These are phyloP conservation scores for Camellia japonica DNA, from an alignment of 148 eudicot genomes.

Conservation along the genomic window DNA sequence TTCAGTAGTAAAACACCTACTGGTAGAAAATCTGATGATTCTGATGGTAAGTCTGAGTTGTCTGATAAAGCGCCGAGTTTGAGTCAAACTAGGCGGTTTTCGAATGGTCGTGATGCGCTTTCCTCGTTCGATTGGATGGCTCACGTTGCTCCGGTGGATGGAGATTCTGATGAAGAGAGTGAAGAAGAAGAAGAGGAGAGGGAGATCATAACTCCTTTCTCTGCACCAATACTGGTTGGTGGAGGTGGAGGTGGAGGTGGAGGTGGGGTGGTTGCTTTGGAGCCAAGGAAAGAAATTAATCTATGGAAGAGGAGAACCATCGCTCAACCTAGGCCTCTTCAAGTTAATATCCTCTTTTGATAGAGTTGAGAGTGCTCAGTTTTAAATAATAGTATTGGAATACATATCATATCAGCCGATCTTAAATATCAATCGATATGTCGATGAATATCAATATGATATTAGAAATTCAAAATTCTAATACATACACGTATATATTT, in stretches of 20 bases:
- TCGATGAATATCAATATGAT: too few relatives aligned
- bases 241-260: conserved; percentile 25
- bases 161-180: conserved; percentile 44
- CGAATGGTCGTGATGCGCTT: conserved; percentile 64
- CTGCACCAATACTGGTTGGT: conserved; percentile 50
- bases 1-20: conserved; percentile 3
- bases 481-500: too few relatives aligned
- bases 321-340: conserved; percentile 68
- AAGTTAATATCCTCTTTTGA: conserved; percentile 15
- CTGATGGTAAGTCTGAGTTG: background rate
- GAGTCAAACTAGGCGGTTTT: conserved; percentile 56
- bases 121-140: conserved; percentile 68
- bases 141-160: conserved; percentile 41
- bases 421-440: too few relatives aligned
- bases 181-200: conserved; percentile 44
- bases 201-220: conserved; percentile 51
- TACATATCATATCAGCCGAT: too few relatives aligned
- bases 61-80: conserved; percentile 39
- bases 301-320: conserved; percentile 88
- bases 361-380: background rate
- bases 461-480: too few relatives aligned
- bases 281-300: conserved; percentile 76
- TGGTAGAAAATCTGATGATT: conserved; percentile 5
- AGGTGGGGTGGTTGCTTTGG: conserved; percentile 8
- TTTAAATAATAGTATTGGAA: too few relatives aligned